Conservation (phyloP, 495 filamentous ascomycete species). For the Neurospora tetrasperma region DNA sequence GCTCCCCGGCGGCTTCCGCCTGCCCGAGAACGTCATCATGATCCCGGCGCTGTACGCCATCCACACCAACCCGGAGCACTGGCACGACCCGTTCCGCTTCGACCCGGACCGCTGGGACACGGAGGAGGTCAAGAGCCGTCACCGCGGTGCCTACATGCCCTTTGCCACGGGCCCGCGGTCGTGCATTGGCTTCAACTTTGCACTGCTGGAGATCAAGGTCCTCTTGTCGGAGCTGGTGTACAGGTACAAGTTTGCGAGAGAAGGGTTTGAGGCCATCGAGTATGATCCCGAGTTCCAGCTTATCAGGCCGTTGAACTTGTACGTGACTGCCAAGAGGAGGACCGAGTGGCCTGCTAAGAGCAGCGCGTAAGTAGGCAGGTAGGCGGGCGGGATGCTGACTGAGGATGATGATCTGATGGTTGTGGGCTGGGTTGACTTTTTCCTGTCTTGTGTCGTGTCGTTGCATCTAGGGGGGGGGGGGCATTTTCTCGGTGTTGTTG, state of each 20-base stretch:
- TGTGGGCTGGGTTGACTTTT: neutral
- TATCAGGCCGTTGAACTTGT: constrained; percentile 46
- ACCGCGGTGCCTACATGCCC: constrained; percentile 38
- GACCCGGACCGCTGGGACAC: constrained; percentile 47
- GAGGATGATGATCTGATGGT: neutral
- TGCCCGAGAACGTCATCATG: constrained; percentile 39
- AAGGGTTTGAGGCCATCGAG: constrained; percentile 30
- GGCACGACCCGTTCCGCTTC: constrained; percentile 43
- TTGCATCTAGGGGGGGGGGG: neutral
- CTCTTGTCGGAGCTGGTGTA: constrained; percentile 42
- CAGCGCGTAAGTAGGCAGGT: neutral
- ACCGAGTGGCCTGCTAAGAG: constrained; percentile 32
- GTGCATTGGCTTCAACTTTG: constrained; percentile 53
- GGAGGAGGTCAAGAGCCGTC: constrained; percentile 34
- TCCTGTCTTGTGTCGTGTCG: neutral
- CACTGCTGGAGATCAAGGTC: constrained; percentile 43
- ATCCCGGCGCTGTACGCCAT: constrained; percentile 41
- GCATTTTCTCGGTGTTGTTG: neutral
- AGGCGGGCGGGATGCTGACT: neutral
- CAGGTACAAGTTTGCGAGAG: constrained; percentile 39
- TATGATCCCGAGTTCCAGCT: constrained; percentile 50
- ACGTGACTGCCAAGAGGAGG: constrained; percentile 37
- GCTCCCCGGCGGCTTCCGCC: constrained; percentile 43
- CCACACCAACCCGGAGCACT: constrained; percentile 41
- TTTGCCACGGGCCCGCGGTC: constrained; percentile 40